phyloP scores from a whole-genome alignment of 2,329 filamentous ascomycete genomes.

The Alternaria solani region DNA sequence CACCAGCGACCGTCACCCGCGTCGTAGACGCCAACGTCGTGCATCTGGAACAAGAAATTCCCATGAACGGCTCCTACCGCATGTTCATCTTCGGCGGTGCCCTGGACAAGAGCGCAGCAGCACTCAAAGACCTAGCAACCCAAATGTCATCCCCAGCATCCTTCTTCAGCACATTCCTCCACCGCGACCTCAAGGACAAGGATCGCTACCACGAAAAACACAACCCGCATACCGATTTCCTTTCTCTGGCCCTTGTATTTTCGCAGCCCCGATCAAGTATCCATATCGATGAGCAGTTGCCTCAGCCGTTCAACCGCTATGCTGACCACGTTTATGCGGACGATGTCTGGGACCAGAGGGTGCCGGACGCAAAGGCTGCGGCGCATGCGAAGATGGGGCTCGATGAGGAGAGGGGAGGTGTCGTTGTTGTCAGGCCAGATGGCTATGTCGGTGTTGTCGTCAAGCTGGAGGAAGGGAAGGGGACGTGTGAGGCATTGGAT shows the following conservation, averaged over 20 bases:
- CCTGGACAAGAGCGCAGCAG: constrained; percentile 64
- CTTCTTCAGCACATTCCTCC: constrained; percentile 74
- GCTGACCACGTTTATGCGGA: constrained; percentile 86
- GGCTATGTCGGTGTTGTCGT: constrained; percentile 84
- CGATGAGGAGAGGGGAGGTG: constrained; percentile 73
- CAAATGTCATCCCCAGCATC: constrained; percentile 71
- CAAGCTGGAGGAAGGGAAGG: constrained; percentile 75
- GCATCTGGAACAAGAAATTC: constrained; percentile 88
- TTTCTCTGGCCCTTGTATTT: constrained; percentile 80
- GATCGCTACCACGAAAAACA: constrained; percentile 75
- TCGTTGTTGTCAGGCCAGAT: constrained; percentile 86
- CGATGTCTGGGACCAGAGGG: constrained; percentile 75
- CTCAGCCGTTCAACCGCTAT: constrained; percentile 75
- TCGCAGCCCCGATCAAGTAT: constrained; percentile 72
- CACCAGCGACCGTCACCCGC: constrained; percentile 81
- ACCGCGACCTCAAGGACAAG: constrained; percentile 63
- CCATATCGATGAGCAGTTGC: constrained; percentile 75
- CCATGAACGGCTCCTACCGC: constrained; percentile 86
- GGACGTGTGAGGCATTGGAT: constrained; percentile 84
- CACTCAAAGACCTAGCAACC: constrained; percentile 74
- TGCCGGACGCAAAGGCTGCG: constrained; percentile 73
- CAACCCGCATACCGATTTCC: constrained; percentile 85
- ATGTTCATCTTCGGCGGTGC: constrained; percentile 86
- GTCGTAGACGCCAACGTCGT: constrained; percentile 90
- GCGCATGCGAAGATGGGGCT: constrained; percentile 90